Evolutionary conservation across 192 early-diverging fungal species (phyloP).

Genomic region (Linnemannia exigua): DNA sequence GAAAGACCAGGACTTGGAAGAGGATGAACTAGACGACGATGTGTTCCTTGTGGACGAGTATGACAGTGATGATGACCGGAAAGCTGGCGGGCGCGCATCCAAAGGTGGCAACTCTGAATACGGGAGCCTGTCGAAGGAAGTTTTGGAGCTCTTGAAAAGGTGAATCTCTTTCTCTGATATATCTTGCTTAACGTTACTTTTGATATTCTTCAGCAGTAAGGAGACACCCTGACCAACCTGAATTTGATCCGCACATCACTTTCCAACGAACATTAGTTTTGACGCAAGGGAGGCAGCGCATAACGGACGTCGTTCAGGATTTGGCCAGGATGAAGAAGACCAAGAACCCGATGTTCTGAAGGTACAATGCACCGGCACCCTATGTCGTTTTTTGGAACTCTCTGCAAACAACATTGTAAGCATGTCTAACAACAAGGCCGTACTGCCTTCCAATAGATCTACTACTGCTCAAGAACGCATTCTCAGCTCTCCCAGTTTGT

Average conservation of each 20-base stretch:
- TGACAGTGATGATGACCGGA: conserved; percentile 69
- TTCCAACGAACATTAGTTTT: conserved; percentile 12
- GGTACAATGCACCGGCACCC: too few relatives aligned
- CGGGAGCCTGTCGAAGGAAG: conserved; percentile 67
- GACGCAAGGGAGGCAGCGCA: conserved; percentile 35
- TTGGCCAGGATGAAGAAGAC: conserved; percentile 29
- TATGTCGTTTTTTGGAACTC: background rate
- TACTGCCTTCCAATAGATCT: conserved; percentile 57
- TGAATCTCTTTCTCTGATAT: background rate
- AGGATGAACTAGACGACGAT: conserved; percentile 49
- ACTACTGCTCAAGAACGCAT: conserved; percentile 86
- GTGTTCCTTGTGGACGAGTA: conserved; percentile 74
- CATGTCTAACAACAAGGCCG: background rate
- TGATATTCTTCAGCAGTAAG: too few relatives aligned
- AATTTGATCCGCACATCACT: conserved; percentile 10
- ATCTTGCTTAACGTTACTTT: background rate
- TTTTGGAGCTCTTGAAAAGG: conserved; percentile 67
- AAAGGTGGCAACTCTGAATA: conserved; percentile 35
- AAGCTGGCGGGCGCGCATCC: background rate
- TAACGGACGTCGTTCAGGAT: background rate
- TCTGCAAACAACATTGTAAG: too few relatives aligned
- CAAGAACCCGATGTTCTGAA: conserved; percentile 61
- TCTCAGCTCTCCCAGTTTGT: conserved; percentile 95
- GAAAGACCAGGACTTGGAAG: conserved; percentile 31
- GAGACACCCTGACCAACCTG: too few relatives aligned